These are phyloP conservation scores for Brasilioporus rufonigricans DNA, from an alignment of 768 basidiomycete genomes.

Conservation along the genomic window DNA sequence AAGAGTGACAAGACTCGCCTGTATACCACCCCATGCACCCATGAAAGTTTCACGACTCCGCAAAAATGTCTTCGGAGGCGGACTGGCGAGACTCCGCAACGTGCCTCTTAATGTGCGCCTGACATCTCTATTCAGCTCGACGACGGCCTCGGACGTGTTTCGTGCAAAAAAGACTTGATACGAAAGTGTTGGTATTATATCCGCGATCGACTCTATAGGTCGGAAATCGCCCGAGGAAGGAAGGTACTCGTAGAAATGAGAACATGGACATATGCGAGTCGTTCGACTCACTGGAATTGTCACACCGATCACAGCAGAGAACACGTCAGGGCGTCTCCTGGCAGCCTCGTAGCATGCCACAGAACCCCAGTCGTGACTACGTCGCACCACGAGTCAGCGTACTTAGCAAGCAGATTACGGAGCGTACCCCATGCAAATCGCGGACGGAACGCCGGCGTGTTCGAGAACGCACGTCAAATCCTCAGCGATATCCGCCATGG, in stretches of 20 bases:
- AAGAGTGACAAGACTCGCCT: background rate
- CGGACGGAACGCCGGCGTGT: too few relatives aligned
- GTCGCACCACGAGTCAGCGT: background rate
- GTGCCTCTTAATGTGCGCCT: conserved; percentile 57
- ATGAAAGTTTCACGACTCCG: conserved; percentile 48
- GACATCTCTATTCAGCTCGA: conserved; percentile 56
- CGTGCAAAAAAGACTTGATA: conserved; percentile 66
- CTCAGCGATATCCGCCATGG: too few relatives aligned
- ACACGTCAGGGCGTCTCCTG: conserved; percentile 62
- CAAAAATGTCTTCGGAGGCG: conserved; percentile 57
- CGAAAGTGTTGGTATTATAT: conserved; percentile 47
- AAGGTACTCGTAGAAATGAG: conserved; percentile 44
- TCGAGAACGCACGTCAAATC: too few relatives aligned
- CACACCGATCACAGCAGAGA: conserved; percentile 55
- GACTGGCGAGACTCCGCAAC: conserved; percentile 48
- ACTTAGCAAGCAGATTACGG: background rate
- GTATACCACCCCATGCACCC: conserved; percentile 46
- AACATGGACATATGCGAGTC: background rate
- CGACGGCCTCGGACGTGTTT: conserved; percentile 44
- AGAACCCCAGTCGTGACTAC: conserved; percentile 77
- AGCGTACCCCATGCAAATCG: conserved; percentile 64
- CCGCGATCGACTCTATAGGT: conserved; percentile 41
- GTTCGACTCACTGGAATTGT: conserved; percentile 53
- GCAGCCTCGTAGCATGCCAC: conserved; percentile 67
- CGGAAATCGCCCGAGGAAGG: conserved; percentile 48